A percentile compares a stretch with the other conserved stretches of the same genome.
phyloP scores from a whole-genome alignment of 1,284 basidiomycete species.

The Cutaneotrichosporon cutaneum region DNA sequence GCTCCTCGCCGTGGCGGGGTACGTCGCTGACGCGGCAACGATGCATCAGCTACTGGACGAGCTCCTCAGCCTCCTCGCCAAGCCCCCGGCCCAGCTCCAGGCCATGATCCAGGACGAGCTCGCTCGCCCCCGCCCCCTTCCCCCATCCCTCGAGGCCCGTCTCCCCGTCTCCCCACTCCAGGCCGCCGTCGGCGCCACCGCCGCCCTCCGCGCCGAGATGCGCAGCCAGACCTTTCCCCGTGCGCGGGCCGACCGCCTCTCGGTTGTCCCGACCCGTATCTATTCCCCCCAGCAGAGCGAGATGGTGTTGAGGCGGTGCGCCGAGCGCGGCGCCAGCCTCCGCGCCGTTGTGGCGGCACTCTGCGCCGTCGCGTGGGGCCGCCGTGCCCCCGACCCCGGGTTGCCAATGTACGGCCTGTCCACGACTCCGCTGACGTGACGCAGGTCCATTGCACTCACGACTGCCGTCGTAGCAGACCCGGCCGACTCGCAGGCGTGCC shows the following conservation, averaged over 20 bases:
- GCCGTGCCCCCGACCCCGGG: conserved; percentile 46
- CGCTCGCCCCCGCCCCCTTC: conserved; percentile 13
- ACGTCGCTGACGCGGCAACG: conserved; percentile 74
- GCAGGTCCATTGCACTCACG: conserved; percentile 28
- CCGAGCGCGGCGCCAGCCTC: conserved; percentile 68
- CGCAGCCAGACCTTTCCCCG: conserved; percentile 35
- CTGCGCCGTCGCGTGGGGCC: conserved; percentile 70
- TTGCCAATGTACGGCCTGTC: neutral
- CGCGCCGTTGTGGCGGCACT: conserved; percentile 71
- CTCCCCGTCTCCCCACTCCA: conserved; percentile 15
- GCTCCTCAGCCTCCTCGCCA: conserved; percentile 61
- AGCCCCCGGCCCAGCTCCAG: conserved; percentile 25
- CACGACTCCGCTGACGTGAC: conserved; percentile 58
- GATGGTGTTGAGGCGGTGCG: conserved; percentile 54
- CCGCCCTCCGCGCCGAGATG: conserved; percentile 8
- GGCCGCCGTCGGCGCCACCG: conserved; percentile 38
- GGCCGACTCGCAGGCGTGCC: neutral
- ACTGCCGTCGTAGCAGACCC: too few relatives aligned
- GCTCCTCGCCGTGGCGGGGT: conserved; percentile 68
- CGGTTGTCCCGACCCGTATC: conserved; percentile 34
- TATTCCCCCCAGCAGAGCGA: conserved; percentile 37
- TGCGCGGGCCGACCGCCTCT: conserved; percentile 21
- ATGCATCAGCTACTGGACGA: conserved; percentile 71
- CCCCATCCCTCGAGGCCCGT: conserved; percentile 27
- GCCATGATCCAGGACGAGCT: conserved; percentile 13